phyloP scores from a whole-genome alignment of 371 early-diverging fungal genomes.

The Capniomyces stellatus region DNA sequence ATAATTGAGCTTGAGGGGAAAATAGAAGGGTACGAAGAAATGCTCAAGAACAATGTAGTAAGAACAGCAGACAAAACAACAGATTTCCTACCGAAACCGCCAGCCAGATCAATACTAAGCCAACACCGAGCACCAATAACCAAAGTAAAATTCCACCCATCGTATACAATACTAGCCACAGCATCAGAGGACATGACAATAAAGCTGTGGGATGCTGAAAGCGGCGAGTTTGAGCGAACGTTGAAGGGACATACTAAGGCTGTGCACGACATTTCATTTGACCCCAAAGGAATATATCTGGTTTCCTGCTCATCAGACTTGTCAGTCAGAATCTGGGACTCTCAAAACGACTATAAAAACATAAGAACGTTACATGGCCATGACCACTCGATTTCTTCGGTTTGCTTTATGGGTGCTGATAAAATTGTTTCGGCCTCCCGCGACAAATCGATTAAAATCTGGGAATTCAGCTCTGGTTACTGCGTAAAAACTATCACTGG shows the following conservation, averaged over 20 bases:
- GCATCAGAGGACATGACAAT: constrained; percentile 82
- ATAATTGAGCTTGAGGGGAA: constrained; percentile 79
- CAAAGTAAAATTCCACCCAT: constrained; percentile 71
- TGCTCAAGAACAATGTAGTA: constrained; percentile 39
- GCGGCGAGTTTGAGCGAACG: constrained; percentile 74
- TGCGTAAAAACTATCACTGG: constrained; percentile 61
- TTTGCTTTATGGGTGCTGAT: constrained; percentile 58
- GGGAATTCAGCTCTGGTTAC: constrained; percentile 65
- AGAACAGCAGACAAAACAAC: constrained; percentile 32
- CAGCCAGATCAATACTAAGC: constrained; percentile 47
- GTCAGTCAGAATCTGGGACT: constrained; percentile 79
- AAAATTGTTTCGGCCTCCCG: constrained; percentile 65
- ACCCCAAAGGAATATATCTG: constrained; percentile 42
- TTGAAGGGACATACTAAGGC: constrained; percentile 87
- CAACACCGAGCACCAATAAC: constrained; percentile 73
- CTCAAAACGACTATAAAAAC: constrained; percentile 63
- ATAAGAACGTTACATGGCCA: constrained; percentile 74
- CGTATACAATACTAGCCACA: constrained; percentile 61
- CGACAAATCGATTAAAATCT: constrained; percentile 73
- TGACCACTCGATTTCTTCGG: constrained; percentile 74
- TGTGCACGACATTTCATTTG: constrained; percentile 66
- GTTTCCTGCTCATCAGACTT: constrained; percentile 81
- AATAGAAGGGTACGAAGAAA: constrained; percentile 54
- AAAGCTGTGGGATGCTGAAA: constrained; percentile 80
- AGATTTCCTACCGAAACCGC: constrained; percentile 69